A percentile compares a stretch with the other conserved stretches of the same genome.
Evolutionary conservation across 1,139 yeast genomes (phyloP).

Genomic region (Candida sojae): DNA sequence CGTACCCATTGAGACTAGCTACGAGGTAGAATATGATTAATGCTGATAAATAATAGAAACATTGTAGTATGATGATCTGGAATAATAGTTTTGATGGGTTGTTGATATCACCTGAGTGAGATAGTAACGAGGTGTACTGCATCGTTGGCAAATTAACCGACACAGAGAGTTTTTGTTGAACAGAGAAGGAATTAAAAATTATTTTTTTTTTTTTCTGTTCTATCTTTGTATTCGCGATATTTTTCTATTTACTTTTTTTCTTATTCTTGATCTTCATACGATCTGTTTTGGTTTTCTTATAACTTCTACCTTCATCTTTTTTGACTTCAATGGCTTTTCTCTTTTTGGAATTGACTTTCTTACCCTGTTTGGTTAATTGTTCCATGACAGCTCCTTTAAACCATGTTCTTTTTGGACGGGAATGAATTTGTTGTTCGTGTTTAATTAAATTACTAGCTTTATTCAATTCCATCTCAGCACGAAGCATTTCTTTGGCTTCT

Average conservation of each 20-base stretch:
- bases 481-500: constrained; percentile 77
- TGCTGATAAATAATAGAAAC: constrained; percentile 69
- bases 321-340: constrained; percentile 54
- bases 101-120: constrained; percentile 30
- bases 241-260: constrained; percentile 4
- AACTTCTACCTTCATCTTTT: constrained; percentile 46
- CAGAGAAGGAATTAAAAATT: neutral
- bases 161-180: neutral
- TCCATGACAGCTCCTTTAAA: constrained; percentile 65
- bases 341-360: constrained; percentile 55
- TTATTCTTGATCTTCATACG: constrained; percentile 31
- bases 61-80: constrained; percentile 65
- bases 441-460: constrained; percentile 83
- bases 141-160: constrained; percentile 13
- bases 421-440: constrained; percentile 77
- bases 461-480: constrained; percentile 87
- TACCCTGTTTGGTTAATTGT: constrained; percentile 46
- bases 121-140: constrained; percentile 29
- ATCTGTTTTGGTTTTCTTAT: constrained; percentile 72
- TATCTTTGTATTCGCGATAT: neutral
- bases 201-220: neutral
- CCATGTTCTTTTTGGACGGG: constrained; percentile 97
- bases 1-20: constrained; percentile 62
- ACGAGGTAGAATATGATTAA: constrained; percentile 55
- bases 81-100: constrained; percentile 42